phyloP scores from a whole-genome alignment of 495 filamentous ascomycete species.

The Tuber melanosporum region DNA sequence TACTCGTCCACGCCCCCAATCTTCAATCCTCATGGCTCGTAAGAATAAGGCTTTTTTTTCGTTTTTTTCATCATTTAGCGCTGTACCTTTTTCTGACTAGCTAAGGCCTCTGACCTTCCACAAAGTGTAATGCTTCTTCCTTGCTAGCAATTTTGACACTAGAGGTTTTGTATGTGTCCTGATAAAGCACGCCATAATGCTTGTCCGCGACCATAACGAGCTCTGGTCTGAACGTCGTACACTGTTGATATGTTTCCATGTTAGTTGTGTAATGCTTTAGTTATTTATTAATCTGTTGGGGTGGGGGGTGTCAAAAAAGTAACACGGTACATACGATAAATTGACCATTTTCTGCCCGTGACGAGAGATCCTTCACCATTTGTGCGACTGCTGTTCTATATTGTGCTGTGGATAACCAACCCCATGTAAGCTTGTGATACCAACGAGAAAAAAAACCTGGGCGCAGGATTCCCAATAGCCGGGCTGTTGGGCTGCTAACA shows the following conservation, averaged over 20 bases:
- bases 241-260: slow-evolving; percentile 35
- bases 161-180: slow-evolving; percentile 69
- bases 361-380: slow-evolving; percentile 72
- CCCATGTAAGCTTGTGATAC: slow-evolving; percentile 16
- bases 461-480: slow-evolving; percentile 2
- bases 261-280: background rate
- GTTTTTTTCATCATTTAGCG: background rate
- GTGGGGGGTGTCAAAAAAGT: background rate
- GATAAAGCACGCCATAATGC: slow-evolving; percentile 93
- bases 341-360: slow-evolving; percentile 46
- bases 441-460: background rate
- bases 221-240: slow-evolving; percentile 95
- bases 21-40: background rate
- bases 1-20: background rate
- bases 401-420: slow-evolving; percentile 47
- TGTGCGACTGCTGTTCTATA: slow-evolving; percentile 90
- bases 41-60: background rate
- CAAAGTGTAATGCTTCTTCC: slow-evolving; percentile 85
- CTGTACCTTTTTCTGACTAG: slow-evolving; percentile 5
- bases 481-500: slow-evolving; percentile 1
- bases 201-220: slow-evolving; percentile 93
- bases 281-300: slow-evolving; percentile 9
- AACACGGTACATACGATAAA: slow-evolving; percentile 45
- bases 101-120: slow-evolving; percentile 57
- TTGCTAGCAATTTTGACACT: slow-evolving; percentile 80